Evolutionary conservation across 805 yeast genomes (phyloP).

Genomic region (Danielia oregonensis): DNA sequence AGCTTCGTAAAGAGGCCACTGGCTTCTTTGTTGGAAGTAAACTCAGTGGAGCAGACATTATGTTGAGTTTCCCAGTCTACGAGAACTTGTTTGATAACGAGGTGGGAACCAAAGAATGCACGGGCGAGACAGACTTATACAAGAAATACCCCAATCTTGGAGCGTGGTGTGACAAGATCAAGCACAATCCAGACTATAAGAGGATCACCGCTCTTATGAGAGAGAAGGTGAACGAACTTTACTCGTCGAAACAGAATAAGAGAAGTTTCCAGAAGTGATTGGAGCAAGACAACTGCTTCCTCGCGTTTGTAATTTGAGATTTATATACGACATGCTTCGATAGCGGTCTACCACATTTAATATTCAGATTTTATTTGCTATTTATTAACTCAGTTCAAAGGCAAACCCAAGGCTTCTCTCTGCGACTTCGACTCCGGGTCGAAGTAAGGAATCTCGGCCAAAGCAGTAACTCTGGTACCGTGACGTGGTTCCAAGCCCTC

Average conservation of each 20-base stretch:
- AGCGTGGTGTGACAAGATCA: conserved; percentile 34
- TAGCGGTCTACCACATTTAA: too few species aligned
- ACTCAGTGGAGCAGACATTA: conserved; percentile 56
- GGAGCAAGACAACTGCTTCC: too few species aligned
- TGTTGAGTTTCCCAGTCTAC: conserved; percentile 44
- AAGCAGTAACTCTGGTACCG: conserved; percentile 39
- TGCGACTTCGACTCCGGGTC: conserved; percentile 49
- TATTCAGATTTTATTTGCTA: too few species aligned
- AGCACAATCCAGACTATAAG: conserved; percentile 29
- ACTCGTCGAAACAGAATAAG: not conserved
- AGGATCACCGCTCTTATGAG: conserved; percentile 31
- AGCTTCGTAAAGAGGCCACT: conserved; percentile 26
- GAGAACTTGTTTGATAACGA: conserved; percentile 27
- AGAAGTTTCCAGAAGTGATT: too few species aligned
- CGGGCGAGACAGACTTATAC: conserved; percentile 31
- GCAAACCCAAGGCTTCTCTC: conserved; percentile 47
- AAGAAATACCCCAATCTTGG: conserved; percentile 34
- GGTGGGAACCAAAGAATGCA: conserved; percentile 29
- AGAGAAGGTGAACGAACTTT: conserved; percentile 20
- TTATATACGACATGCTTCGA: too few species aligned
- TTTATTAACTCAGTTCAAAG: too few species aligned
- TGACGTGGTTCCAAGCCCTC: conserved; percentile 39
- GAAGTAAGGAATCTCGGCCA: conserved; percentile 52
- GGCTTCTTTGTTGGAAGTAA: conserved; percentile 47
- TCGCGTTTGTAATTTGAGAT: too few species aligned